A percentile compares a stretch with the other conserved stretches of the same genome.
Conservation (phyloP, 371 early-diverging fungal species). For the Mortierella sp. region DNA sequence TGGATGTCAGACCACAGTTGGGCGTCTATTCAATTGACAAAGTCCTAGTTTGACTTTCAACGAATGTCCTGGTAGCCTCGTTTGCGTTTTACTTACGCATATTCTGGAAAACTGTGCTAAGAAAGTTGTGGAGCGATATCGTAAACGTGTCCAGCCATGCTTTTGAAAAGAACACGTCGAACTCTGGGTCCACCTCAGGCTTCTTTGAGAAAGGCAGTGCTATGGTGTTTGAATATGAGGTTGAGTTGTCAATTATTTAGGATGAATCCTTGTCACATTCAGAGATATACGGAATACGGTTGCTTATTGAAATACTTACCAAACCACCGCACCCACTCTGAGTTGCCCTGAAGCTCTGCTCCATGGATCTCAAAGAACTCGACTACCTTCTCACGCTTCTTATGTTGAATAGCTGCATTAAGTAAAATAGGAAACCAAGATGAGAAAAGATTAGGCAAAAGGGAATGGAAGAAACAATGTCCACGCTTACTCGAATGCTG, state of each 20-base stretch:
- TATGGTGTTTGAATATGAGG: constrained; percentile 24
- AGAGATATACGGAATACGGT: not conserved
- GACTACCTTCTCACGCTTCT: constrained; percentile 68
- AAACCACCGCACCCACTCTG: constrained; percentile 81
- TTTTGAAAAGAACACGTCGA: constrained; percentile 75
- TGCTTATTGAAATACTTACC: constrained; percentile 57
- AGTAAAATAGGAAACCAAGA: not conserved
- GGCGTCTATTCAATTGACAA: not conserved
- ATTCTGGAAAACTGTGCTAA: constrained; percentile 77
- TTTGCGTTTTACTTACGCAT: constrained; percentile 66
- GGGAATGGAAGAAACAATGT: too few relatives aligned
- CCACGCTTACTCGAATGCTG: too few relatives aligned
- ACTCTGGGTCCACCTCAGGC: constrained; percentile 73
- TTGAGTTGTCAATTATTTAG: not conserved
- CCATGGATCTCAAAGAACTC: constrained; percentile 78
- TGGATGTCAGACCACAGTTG: not conserved
- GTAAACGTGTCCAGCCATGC: constrained; percentile 79
- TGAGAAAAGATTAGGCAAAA: not conserved
- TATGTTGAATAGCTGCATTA: constrained; percentile 71
- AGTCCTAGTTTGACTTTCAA: not conserved
- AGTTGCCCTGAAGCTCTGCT: constrained; percentile 69
- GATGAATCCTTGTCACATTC: too few relatives aligned
- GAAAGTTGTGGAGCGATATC: constrained; percentile 74
- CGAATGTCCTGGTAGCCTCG: not conserved
- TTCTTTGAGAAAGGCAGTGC: constrained; percentile 76